Base-by-base conservation (phyloP, 176 grass and related monocot species). In the Elaeis guineensis region DNA sequence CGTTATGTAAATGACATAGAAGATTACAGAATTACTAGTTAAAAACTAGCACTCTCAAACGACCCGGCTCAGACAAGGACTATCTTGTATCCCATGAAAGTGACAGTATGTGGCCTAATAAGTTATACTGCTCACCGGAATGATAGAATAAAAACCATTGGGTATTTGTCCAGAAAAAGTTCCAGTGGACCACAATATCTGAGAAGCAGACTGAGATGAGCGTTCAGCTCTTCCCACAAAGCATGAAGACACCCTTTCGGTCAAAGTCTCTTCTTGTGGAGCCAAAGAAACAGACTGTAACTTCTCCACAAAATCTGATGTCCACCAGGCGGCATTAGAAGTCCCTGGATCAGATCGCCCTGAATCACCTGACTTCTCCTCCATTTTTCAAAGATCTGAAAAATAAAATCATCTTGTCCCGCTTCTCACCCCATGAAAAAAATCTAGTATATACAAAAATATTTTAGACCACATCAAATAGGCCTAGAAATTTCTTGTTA, bases 111-210 rank as follows among this genome's bases (percentile, higher is more conserved):
- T 44, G 28, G 6, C 35, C 11, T 11, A 44, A 44, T 44, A 44
- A 44, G 9, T 44, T 61, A 25, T 71, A 60, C 51, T 65, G 44
- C 87, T 98, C 70, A 98, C 93, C 54, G 84, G 88, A 20, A 92
- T 92, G 52, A 98, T 86, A 39, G 93, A 98, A 82, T 89, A 98
- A 79, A 98, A 98, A 69, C 88, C 93, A 78, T 98, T 89, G 17
- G 93, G 93, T 67, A 98, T 92, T 25, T 78, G 66, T 20, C 79
- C 81, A 62, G 93, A 83, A 75, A 86, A 92, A 54, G 78, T 77
- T 76, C 93, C 93, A 63, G 77, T 76, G 21, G 88, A 92, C 93
- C 87, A 98, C 71, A 98, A 71, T 69, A 81, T 79, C 55, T 98
- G 88, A 73, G 84, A 92, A 76, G 93, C 85, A 73, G 76, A 85